These are phyloP conservation scores for Crucibulum laeve DNA, from an alignment of 768 basidiomycete species.

Conservation along the genomic window DNA sequence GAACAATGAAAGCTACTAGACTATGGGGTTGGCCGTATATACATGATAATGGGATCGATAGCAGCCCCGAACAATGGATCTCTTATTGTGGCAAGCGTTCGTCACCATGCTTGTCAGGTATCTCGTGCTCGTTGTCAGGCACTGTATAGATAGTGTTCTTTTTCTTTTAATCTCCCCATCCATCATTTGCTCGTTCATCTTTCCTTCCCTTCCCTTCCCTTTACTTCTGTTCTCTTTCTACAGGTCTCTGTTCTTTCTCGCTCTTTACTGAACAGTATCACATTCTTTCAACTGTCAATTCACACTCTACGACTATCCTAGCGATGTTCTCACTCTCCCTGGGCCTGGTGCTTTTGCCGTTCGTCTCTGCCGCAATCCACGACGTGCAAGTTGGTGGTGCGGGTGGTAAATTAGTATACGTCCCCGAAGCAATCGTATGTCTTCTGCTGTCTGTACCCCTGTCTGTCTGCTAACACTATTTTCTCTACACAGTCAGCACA, in stretches of 20 bases:
- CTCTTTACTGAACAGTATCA: slow-evolving; percentile 17
- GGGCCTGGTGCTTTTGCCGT: slow-evolving; percentile 45
- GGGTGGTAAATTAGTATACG: slow-evolving; percentile 35
- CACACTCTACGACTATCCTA: slow-evolving; percentile 30
- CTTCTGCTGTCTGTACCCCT: background rate
- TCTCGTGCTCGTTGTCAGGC: slow-evolving; percentile 2
- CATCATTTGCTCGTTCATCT: too few relatives aligned
- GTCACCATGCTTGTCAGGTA: too few relatives aligned
- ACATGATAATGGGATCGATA: slow-evolving; percentile 1
- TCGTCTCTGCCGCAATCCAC: slow-evolving; percentile 43
- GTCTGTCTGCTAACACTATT: background rate
- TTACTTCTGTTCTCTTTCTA: slow-evolving; percentile 18
- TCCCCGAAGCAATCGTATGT: slow-evolving; percentile 51
- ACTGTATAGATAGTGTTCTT: too few relatives aligned
- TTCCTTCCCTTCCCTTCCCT: slow-evolving; percentile 21
- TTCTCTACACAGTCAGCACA: slow-evolving; percentile 32
- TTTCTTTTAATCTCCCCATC: background rate
- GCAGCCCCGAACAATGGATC: slow-evolving; percentile 4
- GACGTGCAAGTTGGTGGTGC: slow-evolving; percentile 54
- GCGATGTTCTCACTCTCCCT: slow-evolving; percentile 43
- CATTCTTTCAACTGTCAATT: slow-evolving; percentile 27
- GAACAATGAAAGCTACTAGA: background rate
- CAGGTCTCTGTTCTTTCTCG: slow-evolving; percentile 12
- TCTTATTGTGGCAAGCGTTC: too few relatives aligned
- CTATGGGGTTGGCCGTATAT: background rate